These are phyloP conservation scores for Aspergillus piperis DNA, from an alignment of 2,329 filamentous ascomycete genomes.

Conservation along the genomic window DNA sequence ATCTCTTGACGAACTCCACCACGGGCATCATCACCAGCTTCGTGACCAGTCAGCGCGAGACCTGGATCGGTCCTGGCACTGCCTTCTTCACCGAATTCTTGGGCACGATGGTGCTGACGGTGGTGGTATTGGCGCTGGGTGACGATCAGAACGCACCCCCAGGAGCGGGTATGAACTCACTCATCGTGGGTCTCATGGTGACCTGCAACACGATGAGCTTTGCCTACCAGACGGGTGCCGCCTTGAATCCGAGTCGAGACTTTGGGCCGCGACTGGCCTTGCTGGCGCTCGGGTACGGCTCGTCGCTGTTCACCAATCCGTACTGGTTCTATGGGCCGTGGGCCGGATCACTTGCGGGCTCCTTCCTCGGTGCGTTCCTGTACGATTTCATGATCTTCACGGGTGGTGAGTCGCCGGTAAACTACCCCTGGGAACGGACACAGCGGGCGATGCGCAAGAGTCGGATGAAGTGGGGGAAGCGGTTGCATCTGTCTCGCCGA, in stretches of 20 bases:
- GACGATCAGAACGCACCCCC: slow-evolving; percentile 52
- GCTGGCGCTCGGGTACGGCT: slow-evolving; percentile 48
- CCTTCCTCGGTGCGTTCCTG: slow-evolving; percentile 49
- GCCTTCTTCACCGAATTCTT: slow-evolving; percentile 54
- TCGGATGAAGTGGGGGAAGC: slow-evolving; percentile 31
- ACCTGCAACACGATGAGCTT: slow-evolving; percentile 40
- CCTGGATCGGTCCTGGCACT: slow-evolving; percentile 39
- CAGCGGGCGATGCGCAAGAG: slow-evolving; percentile 50
- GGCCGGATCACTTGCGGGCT: slow-evolving; percentile 41
- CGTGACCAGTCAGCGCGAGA: slow-evolving; percentile 47
- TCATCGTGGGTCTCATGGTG: slow-evolving; percentile 51
- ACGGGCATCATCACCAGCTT: slow-evolving; percentile 44
- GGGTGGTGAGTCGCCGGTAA: slow-evolving; percentile 54
- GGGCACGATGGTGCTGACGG: slow-evolving; percentile 44
- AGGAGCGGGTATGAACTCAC: slow-evolving; percentile 54
- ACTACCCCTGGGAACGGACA: slow-evolving; percentile 50
- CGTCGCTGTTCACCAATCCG: slow-evolving; percentile 43
- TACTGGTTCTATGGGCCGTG: slow-evolving; percentile 53
- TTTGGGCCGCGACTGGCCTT: slow-evolving; percentile 53
- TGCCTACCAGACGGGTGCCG: slow-evolving; percentile 51
- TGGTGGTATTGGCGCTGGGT: slow-evolving; percentile 49
- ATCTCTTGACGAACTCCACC: slow-evolving; percentile 32
- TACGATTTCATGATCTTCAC: slow-evolving; percentile 57
- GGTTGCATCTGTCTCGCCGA: slow-evolving; percentile 27
- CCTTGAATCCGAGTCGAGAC: slow-evolving; percentile 54